Conservation (phyloP, 129 eudicot genomes). For the Ambrosia artemisiifolia region DNA sequence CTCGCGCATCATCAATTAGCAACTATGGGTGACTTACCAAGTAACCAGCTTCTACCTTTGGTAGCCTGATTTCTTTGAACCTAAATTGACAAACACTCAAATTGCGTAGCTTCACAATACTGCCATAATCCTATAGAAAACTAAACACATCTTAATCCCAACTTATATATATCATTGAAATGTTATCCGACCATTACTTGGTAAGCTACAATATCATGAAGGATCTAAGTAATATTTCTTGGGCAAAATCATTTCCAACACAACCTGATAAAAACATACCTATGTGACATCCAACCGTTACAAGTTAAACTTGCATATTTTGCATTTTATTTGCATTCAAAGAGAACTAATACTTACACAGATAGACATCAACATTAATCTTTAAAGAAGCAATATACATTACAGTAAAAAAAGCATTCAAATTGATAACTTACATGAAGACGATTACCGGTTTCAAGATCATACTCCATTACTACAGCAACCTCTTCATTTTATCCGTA, state of each 20-base stretch:
- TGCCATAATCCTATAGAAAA: neutral
- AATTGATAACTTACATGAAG: neutral
- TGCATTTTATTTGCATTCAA: neutral
- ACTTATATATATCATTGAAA: neutral
- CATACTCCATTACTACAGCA: conserved; percentile 19
- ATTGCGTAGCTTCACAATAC: neutral
- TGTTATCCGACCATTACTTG: neutral
- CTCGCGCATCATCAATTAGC: neutral
- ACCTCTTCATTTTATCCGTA: conserved; percentile 22
- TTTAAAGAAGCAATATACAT: neutral
- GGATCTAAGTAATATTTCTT: neutral
- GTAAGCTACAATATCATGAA: neutral
- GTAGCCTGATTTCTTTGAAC: neutral
- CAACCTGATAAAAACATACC: neutral
- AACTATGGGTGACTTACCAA: neutral
- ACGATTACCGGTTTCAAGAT: neutral
- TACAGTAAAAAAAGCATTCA: neutral
- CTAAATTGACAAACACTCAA: neutral
- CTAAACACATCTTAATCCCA: neutral
- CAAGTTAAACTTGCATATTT: neutral
- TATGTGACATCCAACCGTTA: neutral
- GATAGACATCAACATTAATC: neutral
- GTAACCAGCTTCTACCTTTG: neutral
- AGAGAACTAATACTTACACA: neutral
- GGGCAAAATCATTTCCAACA: neutral